These are phyloP conservation scores for Selaginella tamariscina DNA, from an alignment of 75 land plant genomes.

Conservation along the genomic window DNA sequence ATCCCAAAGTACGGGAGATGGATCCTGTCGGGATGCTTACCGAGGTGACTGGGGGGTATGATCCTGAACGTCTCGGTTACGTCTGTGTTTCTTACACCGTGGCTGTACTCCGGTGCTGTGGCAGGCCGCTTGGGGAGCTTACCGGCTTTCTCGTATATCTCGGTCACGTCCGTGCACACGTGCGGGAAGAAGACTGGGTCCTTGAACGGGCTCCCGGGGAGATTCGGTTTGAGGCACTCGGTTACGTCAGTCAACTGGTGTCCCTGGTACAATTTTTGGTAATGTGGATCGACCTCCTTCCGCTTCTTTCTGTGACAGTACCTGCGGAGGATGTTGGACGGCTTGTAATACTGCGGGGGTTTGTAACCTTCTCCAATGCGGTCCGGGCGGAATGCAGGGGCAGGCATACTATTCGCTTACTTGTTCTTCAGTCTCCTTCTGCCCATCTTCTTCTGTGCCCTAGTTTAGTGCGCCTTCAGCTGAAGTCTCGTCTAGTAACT, in stretches of 20 bases:
- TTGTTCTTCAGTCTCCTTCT: too few species aligned
- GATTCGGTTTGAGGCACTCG: background rate
- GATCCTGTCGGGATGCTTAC: background rate
- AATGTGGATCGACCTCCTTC: background rate
- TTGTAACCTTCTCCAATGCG: background rate
- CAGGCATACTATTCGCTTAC: background rate
- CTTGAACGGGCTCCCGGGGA: background rate
- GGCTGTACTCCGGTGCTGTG: background rate
- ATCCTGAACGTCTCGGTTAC: background rate
- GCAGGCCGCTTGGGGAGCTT: background rate
- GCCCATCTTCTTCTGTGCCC: too few species aligned
- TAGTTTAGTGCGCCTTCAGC: background rate
- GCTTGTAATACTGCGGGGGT: background rate
- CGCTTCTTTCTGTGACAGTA: background rate
- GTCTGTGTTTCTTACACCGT: background rate
- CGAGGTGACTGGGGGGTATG: background rate
- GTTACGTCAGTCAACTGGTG: background rate
- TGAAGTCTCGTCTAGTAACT: background rate
- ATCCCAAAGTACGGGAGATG: background rate
- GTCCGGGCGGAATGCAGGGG: background rate
- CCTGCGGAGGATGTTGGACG: background rate
- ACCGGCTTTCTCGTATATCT: background rate
- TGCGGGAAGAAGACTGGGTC: conserved; percentile 2
- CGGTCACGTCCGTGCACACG: background rate
- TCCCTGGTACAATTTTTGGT: background rate